A percentile compares a stretch with the other conserved stretches of the same genome.
Conservation (phyloP, 75 land plant species). For the Cupressus sempervirens region DNA sequence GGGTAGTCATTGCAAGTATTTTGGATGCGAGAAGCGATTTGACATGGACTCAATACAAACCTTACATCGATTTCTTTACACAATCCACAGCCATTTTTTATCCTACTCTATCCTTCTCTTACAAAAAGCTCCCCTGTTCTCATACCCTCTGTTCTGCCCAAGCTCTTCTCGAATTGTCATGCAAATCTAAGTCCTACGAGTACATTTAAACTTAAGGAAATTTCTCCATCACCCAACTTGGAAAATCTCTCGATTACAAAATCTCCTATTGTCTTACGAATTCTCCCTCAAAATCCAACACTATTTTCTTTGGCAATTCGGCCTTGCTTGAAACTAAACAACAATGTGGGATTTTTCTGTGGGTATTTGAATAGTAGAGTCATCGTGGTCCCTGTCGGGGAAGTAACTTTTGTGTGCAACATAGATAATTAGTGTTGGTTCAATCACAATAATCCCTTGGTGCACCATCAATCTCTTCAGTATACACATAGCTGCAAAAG, state of each 20-base stretch:
- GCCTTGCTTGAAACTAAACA: no score
- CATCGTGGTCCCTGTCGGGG: no score
- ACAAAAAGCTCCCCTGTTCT: constrained; percentile 13
- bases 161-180: constrained; percentile 7
- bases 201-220: constrained; percentile 74
- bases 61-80: constrained; percentile 27
- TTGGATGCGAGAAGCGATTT: constrained; percentile 20
- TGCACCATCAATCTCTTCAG: no score
- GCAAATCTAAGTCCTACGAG: constrained; percentile 24
- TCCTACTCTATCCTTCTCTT: constrained; percentile 21
- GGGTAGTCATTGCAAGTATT: background rate
- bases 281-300: background rate
- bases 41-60: constrained; percentile 32
- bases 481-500: no score
- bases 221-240: constrained; percentile 58
- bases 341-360: no score
- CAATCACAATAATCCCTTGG: no score
- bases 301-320: constrained; percentile 10
- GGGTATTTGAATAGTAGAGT: no score
- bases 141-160: constrained; percentile 10
- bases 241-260: constrained; percentile 32
- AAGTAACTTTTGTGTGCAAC: no score
- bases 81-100: constrained; percentile 30
- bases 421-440: no score
- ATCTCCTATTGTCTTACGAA: constrained; percentile 68